Evolutionary conservation across 1,284 basidiomycete species (phyloP).

Genomic region (Sanghuangporus weigelae): DNA sequence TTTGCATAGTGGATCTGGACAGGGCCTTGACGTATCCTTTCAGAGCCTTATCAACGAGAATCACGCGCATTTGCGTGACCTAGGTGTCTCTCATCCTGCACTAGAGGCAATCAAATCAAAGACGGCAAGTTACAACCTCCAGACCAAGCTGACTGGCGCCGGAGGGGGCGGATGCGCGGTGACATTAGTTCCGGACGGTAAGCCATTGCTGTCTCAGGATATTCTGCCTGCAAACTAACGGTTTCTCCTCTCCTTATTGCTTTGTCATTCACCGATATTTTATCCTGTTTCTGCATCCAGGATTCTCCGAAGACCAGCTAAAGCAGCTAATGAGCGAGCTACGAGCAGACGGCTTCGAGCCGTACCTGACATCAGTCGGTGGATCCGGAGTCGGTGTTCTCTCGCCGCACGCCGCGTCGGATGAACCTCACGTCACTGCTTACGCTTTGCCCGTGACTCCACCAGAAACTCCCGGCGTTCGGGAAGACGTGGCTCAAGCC

Average conservation of each 20-base stretch:
- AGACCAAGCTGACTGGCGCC: constrained; percentile 97
- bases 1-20: constrained; percentile 16
- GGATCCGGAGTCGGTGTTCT: constrained; percentile 89
- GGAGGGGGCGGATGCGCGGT: constrained; percentile 99
- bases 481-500: constrained; percentile 18
- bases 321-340: constrained; percentile 56
- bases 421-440: constrained; percentile 25
- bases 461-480: constrained; percentile 33
- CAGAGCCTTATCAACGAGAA: constrained; percentile 85
- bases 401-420: constrained; percentile 51
- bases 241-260: not conserved
- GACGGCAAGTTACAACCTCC: constrained; percentile 69
- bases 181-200: constrained; percentile 87
- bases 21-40: not conserved
- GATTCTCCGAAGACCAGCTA: constrained; percentile 57
- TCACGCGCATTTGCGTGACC: constrained; percentile 76
- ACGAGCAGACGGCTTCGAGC: constrained; percentile 64
- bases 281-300: constrained; percentile 32
- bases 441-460: constrained; percentile 23
- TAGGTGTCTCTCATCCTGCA: constrained; percentile 93
- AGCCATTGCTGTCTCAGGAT: constrained; percentile 21
- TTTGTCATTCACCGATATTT: not conserved
- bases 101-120: constrained; percentile 79
- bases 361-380: constrained; percentile 90
- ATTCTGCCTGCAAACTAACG: not conserved